Evolutionary conservation across 352 stramenopile genomes (phyloP).

Genomic region (Thalassiosira hispida): DNA sequence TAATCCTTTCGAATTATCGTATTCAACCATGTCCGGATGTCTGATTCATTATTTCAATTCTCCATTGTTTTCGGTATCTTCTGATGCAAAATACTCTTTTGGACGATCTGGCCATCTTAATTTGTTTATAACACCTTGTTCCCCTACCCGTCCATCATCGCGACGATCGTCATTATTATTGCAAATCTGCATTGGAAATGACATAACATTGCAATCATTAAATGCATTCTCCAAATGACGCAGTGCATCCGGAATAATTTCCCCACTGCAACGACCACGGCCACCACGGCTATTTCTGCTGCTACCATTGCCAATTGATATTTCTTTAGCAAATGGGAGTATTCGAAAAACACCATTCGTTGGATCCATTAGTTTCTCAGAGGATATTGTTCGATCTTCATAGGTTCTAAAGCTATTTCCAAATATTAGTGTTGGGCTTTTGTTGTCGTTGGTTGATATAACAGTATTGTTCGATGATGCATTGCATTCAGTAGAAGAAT

Average conservation of each 20-base stretch:
- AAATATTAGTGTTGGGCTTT: conserved; percentile 49
- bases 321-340: conserved; percentile 43
- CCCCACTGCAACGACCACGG: conserved; percentile 3
- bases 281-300: conserved; percentile 9
- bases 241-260: conserved; percentile 32
- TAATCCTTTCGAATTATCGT: too few species aligned
- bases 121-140: background rate
- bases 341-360: conserved; percentile 60
- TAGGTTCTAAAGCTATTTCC: conserved; percentile 64
- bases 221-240: conserved; percentile 56
- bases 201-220: conserved; percentile 64
- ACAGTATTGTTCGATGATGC: background rate
- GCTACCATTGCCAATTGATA: conserved; percentile 5
- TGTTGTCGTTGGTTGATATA: background rate
- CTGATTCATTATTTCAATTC: too few species aligned
- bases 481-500: background rate
- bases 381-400: conserved; percentile 54
- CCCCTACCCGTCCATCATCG: background rate
- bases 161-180: background rate
- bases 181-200: conserved; percentile 15
- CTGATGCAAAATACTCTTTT: conserved; percentile 20
- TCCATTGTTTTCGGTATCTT: conserved; percentile 7
- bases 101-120: conserved; percentile 11
- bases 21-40: too few species aligned
- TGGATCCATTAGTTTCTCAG: conserved; percentile 33